Base-by-base conservation (phyloP, 305 asterid genomes). In the Ajuga reptans region DNA sequence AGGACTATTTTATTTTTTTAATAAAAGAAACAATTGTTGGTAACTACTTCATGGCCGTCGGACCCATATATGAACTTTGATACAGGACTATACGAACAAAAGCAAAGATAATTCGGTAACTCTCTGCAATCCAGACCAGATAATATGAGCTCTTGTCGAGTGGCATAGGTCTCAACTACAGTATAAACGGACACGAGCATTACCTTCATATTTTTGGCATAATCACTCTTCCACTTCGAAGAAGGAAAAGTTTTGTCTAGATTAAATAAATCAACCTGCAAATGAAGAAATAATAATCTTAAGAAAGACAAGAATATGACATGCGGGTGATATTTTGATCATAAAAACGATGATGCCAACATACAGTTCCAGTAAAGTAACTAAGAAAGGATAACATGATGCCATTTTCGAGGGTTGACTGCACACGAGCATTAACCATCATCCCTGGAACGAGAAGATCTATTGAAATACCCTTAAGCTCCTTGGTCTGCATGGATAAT, bases 371-470 rank as follows among this genome's bases (percentile, higher is more conserved):
- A 5, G 96, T 87, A 64, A 93, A 93, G 79, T 90, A 93, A 5
- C 91, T 81, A 55, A 93, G 97, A 79, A 93, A 93, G 58, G 96
- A 87, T 67, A 93, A 72, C 87, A 90, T 74, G 77, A 90, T 59
- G 59, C 99, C 99, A 84, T 90, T 93, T 73, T 89, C 97, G 31
- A 90, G 92, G 58, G 86, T 82, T 72, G 99, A 84, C 75, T 76
- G 83, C 67, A 93, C 99, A 72, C 85, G 85, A 64, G 97, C 92
- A 79, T 87, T 90, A 80, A 93, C 96, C 96, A 93, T 78, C 99
- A 93, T 93, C 77, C 99, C 99, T 39, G 99, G 99, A 82, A 83
- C 83, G 54, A 93, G 97, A 82, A 88, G 92, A 84, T 93, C 99
- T 69, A 93, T 85, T 64, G 99, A 93, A 49, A 93, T 81, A 56